Percentiles rank a stretch among this genome's conserved stretches.
These are phyloP conservation scores for Sanguinoderma infundibulare DNA, from an alignment of 1,284 basidiomycete genomes.

Conservation along the genomic window DNA sequence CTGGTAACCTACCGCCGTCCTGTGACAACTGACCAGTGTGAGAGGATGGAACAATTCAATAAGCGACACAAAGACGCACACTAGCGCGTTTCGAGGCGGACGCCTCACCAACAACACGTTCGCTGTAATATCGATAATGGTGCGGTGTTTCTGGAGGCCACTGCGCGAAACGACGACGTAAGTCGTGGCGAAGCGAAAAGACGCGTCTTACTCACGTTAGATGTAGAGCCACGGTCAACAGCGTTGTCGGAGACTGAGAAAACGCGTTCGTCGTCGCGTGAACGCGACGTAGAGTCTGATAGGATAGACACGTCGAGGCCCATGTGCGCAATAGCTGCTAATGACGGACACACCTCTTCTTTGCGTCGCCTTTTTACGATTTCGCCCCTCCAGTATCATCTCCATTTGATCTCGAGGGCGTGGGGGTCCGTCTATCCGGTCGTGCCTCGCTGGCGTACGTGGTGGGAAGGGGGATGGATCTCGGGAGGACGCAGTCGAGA, in stretches of 20 bases:
- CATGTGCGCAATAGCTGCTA: not conserved
- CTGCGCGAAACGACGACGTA: not conserved
- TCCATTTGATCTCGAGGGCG: slow-evolving; percentile 74
- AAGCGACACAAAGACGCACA: slow-evolving; percentile 14
- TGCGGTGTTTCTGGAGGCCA: slow-evolving; percentile 35
- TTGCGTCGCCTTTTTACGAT: slow-evolving; percentile 53
- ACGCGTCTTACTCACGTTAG: slow-evolving; percentile 39
- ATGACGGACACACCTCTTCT: slow-evolving; percentile 34
- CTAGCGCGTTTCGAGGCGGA: slow-evolving; percentile 26
- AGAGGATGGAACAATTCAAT: not conserved
- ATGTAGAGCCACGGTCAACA: slow-evolving; percentile 28
- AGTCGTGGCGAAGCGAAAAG: not conserved
- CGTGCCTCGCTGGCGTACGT: slow-evolving; percentile 56
- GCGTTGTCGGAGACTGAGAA: slow-evolving; percentile 33
- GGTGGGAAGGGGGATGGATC: slow-evolving; percentile 16
- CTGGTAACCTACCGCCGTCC: slow-evolving; percentile 17
- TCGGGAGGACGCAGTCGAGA: slow-evolving; percentile 45
- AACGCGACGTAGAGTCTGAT: slow-evolving; percentile 51
- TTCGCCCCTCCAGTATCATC: slow-evolving; percentile 70
- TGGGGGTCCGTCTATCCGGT: slow-evolving; percentile 57
- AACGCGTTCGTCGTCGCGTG: slow-evolving; percentile 58
- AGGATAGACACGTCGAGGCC: not conserved
- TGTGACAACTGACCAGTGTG: not conserved
- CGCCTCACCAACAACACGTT: slow-evolving; percentile 35
- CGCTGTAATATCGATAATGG: slow-evolving; percentile 37